phyloP scores from a whole-genome alignment of 805 yeast species.

The Candida takata region DNA sequence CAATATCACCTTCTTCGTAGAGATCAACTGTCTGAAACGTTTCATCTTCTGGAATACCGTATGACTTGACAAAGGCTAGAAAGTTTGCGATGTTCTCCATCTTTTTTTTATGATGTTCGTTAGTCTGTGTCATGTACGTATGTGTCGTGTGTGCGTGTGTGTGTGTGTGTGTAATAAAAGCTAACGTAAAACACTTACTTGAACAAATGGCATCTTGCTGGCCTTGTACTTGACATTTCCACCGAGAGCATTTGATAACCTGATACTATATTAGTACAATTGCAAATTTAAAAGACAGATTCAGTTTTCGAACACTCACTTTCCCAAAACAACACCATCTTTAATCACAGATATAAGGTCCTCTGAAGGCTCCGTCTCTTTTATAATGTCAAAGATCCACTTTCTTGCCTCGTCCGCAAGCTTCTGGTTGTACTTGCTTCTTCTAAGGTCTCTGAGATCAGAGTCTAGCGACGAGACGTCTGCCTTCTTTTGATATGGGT shows the following conservation, averaged over 20 bases:
- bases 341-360: slow-evolving; percentile 52
- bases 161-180: too few species aligned
- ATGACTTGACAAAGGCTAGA: slow-evolving; percentile 47
- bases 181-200: slow-evolving; percentile 18
- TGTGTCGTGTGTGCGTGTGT: too few species aligned
- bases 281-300: neutral
- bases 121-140: neutral
- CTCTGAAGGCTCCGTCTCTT: slow-evolving; percentile 26
- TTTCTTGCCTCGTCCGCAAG: slow-evolving; percentile 35
- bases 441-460: slow-evolving; percentile 46
- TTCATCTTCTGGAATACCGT: slow-evolving; percentile 78
- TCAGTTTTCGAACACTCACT: slow-evolving; percentile 15
- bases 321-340: slow-evolving; percentile 54
- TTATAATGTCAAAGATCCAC: slow-evolving; percentile 47
- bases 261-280: neutral
- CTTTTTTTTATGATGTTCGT: too few species aligned
- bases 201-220: slow-evolving; percentile 67
- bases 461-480: slow-evolving; percentile 57
- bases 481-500: slow-evolving; percentile 24
- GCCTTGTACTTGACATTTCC: slow-evolving; percentile 42
- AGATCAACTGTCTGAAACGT: slow-evolving; percentile 73
- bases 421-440: slow-evolving; percentile 39
- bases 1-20: slow-evolving; percentile 67
- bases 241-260: slow-evolving; percentile 35
- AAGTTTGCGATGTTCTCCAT: slow-evolving; percentile 84